Conservation (phyloP, 2,329 filamentous ascomycete genomes). For the Ilyonectria sp. region DNA sequence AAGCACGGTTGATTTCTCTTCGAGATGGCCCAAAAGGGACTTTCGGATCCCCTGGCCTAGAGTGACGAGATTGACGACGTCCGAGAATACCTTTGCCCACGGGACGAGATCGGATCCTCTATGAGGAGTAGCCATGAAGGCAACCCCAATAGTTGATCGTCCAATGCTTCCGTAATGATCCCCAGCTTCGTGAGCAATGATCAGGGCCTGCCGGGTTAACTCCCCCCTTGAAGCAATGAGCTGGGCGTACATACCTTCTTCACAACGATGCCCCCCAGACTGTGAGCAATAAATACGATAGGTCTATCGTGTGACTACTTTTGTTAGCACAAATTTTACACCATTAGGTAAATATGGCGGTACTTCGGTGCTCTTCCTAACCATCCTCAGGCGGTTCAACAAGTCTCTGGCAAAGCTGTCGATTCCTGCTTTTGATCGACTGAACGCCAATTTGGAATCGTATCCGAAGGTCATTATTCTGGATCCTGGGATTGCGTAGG, state of each 20-base stretch:
- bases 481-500: neutral
- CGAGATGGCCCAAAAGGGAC: neutral
- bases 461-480: neutral
- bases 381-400: neutral
- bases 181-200: neutral
- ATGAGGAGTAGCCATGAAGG: neutral
- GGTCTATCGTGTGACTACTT: neutral
- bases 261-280: conserved; percentile 22
- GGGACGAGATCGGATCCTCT: neutral
- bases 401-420: neutral
- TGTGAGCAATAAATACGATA: neutral
- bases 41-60: neutral
- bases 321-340: neutral
- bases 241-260: neutral
- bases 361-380: neutral
- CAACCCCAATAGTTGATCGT: neutral
- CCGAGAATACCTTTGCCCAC: neutral
- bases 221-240: neutral
- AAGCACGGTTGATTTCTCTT: neutral
- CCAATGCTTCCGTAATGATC: neutral
- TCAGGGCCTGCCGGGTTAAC: neutral
- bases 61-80: neutral
- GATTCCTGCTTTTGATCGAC: neutral
- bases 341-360: neutral
- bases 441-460: neutral